These are phyloP conservation scores for Scheffersomyces lignosus DNA, from an alignment of 805 yeast genomes.

Conservation along the genomic window DNA sequence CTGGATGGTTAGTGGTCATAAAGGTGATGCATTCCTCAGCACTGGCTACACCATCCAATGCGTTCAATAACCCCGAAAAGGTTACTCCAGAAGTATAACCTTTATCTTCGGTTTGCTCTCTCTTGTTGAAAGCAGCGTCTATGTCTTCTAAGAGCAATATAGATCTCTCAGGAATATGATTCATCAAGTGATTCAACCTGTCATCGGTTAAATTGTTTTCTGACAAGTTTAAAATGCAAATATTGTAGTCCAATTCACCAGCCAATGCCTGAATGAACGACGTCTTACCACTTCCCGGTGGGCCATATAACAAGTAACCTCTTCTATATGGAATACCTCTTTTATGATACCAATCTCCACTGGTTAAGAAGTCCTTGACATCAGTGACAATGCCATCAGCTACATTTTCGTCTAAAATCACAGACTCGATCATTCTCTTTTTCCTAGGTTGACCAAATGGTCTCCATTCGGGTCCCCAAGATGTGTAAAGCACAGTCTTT, in stretches of 20 bases:
- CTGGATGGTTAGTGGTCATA: constrained; percentile 99
- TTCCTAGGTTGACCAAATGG: constrained; percentile 95
- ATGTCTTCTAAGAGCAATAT: constrained; percentile 86
- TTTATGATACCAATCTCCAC: constrained; percentile 90
- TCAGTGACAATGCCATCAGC: constrained; percentile 66
- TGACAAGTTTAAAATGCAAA: constrained; percentile 86
- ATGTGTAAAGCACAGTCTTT: constrained; percentile 87
- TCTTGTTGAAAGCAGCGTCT: constrained; percentile 89
- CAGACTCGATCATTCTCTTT: constrained; percentile 82
- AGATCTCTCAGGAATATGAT: constrained; percentile 89
- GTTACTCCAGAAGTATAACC: constrained; percentile 90
- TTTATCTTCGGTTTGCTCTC: constrained; percentile 72
- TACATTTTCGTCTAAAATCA: constrained; percentile 76
- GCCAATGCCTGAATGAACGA: constrained; percentile 96
- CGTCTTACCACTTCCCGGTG: constrained; percentile 97
- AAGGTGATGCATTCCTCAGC: constrained; percentile 96
- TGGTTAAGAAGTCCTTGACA: constrained; percentile 72
- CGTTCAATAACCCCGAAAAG: constrained; percentile 89
- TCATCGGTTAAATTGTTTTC: constrained; percentile 94
- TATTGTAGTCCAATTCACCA: constrained; percentile 93
- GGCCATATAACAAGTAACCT: constrained; percentile 92
- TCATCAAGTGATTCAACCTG: constrained; percentile 90
- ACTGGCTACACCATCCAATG: constrained; percentile 95
- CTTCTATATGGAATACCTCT: constrained; percentile 98
- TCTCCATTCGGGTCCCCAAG: constrained; percentile 99